Evolutionary conservation across 495 filamentous ascomycete genomes (phyloP).

Genomic region (Pyronema omphalodes): DNA sequence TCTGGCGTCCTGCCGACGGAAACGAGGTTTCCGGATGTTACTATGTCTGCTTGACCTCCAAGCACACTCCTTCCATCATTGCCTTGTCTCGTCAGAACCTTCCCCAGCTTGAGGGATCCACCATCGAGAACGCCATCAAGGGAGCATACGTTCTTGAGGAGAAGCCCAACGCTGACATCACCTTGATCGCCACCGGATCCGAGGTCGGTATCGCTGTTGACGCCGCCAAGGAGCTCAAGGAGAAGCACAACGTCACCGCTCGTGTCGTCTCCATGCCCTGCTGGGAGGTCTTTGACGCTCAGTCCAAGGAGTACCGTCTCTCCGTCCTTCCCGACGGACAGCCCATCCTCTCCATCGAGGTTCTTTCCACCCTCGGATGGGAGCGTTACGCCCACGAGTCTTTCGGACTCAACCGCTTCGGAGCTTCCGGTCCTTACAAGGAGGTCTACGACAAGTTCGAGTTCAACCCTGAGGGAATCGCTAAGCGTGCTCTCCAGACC

Average conservation of each 20-base stretch:
- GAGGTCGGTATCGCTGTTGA: slow-evolving; percentile 91
- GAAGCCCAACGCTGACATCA: slow-evolving; percentile 64
- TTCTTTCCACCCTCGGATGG: slow-evolving; percentile 51
- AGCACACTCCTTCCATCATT: slow-evolving; percentile 79
- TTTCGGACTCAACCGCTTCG: slow-evolving; percentile 95
- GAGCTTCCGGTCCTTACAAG: slow-evolving; percentile 91
- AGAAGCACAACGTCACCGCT: slow-evolving; percentile 71
- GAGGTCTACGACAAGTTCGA: slow-evolving; percentile 99
- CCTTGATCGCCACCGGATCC: slow-evolving; percentile 84
- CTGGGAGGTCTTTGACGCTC: slow-evolving; percentile 91
- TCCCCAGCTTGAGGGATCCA: slow-evolving; percentile 86
- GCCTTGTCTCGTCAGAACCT: slow-evolving; percentile 97
- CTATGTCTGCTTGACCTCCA: slow-evolving; percentile 81
- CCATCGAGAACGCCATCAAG: slow-evolving; percentile 71
- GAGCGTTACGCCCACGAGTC: slow-evolving; percentile 6
- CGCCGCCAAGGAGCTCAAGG: slow-evolving; percentile 72
- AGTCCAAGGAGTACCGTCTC: slow-evolving; percentile 84
- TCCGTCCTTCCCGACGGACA: slow-evolving; percentile 84
- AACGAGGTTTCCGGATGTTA: slow-evolving; percentile 98
- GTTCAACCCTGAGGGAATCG: slow-evolving; percentile 88
- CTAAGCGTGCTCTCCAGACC: slow-evolving; percentile 80
- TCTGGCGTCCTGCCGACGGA: slow-evolving; percentile 96
- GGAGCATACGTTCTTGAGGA: slow-evolving; percentile 87
- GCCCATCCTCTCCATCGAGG: slow-evolving; percentile 83
- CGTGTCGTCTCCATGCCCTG: slow-evolving; percentile 93